These are phyloP conservation scores for Amaranthus tricolor DNA, from an alignment of 179 eudicot genomes.

Conservation along the genomic window DNA sequence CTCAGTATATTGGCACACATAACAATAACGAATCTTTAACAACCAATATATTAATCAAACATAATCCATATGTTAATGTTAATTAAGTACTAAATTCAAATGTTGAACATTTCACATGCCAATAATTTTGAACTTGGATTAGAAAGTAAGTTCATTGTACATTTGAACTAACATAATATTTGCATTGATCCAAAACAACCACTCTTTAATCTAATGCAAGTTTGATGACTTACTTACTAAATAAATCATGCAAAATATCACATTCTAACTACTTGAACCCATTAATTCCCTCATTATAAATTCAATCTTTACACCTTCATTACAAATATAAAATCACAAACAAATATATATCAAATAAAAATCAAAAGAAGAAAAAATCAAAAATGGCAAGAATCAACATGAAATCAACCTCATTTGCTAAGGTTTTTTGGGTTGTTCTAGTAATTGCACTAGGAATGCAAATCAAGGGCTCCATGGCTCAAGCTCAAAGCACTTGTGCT, in stretches of 20 bases:
- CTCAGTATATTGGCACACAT: too few relatives aligned
- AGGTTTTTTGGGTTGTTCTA: constrained; percentile 17
- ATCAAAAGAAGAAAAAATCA: neutral
- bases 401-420: constrained; percentile 12
- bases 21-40: too few relatives aligned
- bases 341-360: neutral
- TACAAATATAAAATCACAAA: neutral
- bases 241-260: constrained; percentile 36
- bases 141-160: neutral
- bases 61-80: too few relatives aligned
- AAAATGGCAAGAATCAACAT: constrained; percentile 10
- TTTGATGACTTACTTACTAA: constrained; percentile 30
- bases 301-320: constrained; percentile 1
- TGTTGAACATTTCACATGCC: neutral
- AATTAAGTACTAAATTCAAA: too few relatives aligned
- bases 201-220: constrained; percentile 10
- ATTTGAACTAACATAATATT: constrained; percentile 13
- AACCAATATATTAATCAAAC: too few relatives aligned
- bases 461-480: constrained; percentile 28
- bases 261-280: neutral
- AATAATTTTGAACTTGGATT: neutral
- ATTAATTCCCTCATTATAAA: constrained; percentile 22
- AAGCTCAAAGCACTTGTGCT: constrained; percentile 35
- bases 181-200: neutral
- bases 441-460: constrained; percentile 31